These are phyloP conservation scores for Aspergillus ibericus DNA, from an alignment of 2,329 filamentous ascomycete species.

Conservation along the genomic window DNA sequence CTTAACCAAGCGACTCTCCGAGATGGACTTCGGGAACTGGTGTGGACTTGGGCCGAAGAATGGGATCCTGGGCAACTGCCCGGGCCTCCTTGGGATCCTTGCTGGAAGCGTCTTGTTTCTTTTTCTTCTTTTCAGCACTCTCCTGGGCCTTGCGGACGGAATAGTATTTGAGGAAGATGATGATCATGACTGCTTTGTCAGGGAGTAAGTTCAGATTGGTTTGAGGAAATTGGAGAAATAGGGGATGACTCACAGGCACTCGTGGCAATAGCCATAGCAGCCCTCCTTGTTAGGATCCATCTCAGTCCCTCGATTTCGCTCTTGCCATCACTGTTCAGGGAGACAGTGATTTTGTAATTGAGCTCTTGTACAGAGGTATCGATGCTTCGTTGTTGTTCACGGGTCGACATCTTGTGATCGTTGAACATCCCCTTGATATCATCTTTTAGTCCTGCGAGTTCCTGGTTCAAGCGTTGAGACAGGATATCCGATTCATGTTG, in stretches of 20 bases:
- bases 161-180: slow-evolving; percentile 48
- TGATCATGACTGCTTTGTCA: slow-evolving; percentile 45
- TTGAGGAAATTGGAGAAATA: neutral
- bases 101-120: slow-evolving; percentile 31
- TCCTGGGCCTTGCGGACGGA: slow-evolving; percentile 41
- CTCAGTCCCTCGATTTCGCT: slow-evolving; percentile 88
- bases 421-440: slow-evolving; percentile 96
- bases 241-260: slow-evolving; percentile 48
- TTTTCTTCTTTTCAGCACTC: slow-evolving; percentile 30
- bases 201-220: slow-evolving; percentile 12
- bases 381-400: slow-evolving; percentile 80
- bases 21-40: slow-evolving; percentile 24
- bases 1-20: slow-evolving; percentile 34
- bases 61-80: neutral
- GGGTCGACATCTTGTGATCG: slow-evolving; percentile 87
- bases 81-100: slow-evolving; percentile 32
- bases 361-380: slow-evolving; percentile 91
- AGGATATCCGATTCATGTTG: slow-evolving; percentile 96
- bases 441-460: slow-evolving; percentile 78
- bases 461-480: slow-evolving; percentile 79
- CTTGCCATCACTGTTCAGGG: slow-evolving; percentile 84
- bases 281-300: slow-evolving; percentile 75
- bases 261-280: slow-evolving; percentile 58
- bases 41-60: neutral
- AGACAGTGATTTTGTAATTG: slow-evolving; percentile 93